Evolutionary conservation across 371 early-diverging fungal genomes (phyloP).

Genomic region (Lichtheimia corymbifera): DNA sequence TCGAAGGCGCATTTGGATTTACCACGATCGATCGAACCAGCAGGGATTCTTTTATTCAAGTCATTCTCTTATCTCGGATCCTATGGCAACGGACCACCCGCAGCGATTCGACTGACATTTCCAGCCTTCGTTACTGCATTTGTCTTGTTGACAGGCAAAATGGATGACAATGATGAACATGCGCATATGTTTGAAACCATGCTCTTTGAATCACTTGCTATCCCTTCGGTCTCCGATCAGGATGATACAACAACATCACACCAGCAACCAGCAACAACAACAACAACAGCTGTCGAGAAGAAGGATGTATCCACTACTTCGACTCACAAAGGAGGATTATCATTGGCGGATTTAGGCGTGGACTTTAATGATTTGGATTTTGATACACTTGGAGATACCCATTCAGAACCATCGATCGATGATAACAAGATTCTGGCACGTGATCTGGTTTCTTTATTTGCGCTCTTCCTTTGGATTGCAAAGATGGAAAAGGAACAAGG

Average conservation of each 20-base stretch:
- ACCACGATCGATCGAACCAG: conserved; percentile 36
- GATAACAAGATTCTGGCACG: conserved; percentile 19
- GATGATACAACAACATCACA: conserved; percentile 1
- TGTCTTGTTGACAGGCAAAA: conserved; percentile 32
- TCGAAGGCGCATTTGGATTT: conserved; percentile 38
- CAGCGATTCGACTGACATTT: conserved; percentile 26
- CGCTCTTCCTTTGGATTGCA: conserved; percentile 41
- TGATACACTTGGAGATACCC: conserved; percentile 1
- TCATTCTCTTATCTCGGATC: conserved; percentile 49
- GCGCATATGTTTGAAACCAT: conserved; percentile 27
- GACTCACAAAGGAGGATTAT: conserved; percentile 16
- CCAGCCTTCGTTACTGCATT: conserved; percentile 45
- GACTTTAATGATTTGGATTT: conserved; percentile 39
- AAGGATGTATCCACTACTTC: not conserved
- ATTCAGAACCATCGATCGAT: conserved; percentile 8
- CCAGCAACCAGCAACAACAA: not conserved
- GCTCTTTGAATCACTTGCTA: conserved; percentile 47
- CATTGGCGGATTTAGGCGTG: conserved; percentile 42
- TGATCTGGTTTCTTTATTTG: conserved; percentile 37
- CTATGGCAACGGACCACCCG: conserved; percentile 29
- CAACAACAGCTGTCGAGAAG: not conserved
- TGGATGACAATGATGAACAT: conserved; percentile 33
- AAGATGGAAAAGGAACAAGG: conserved; percentile 22
- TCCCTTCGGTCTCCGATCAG: not conserved
- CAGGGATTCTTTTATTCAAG: conserved; percentile 44